Evolutionary conservation across 2,329 filamentous ascomycete genomes (phyloP), one percentile per base, ranked within the genome.

Genomic region (Aspergillus brasiliensis): DNA sequence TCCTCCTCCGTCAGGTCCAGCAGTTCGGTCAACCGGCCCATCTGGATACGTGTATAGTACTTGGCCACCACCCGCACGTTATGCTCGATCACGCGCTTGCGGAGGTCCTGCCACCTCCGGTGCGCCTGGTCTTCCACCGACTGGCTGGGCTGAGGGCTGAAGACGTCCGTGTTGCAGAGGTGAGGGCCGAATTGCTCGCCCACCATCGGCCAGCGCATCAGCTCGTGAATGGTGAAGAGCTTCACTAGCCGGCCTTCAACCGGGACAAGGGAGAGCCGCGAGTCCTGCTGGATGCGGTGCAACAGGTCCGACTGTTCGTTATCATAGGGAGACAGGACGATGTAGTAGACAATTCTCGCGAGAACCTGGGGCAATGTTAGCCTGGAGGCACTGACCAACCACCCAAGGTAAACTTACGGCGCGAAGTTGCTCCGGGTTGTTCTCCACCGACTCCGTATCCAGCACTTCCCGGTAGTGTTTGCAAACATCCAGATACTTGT

Each of bases 31-130:
- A 99, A 83, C 34, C 95, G 91, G 65, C 88, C 87, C 85, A 97
- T 95, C 76, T 92, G 89, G 74, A 99, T 96, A 69, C 95, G 91
- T 21, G 95, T 99, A 82, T 99, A 99, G 84, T 99, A 99, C 80
- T 97, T 97, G 70, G 95, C 95, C 38, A 99, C 87, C 2, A 99
- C 95, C 55, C 95, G 91, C 56, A 99, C 94, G 68, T 99, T 99
- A 82, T 99, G 95, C 82, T 99, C 95, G 71, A 99, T 99, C 63
- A 99, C 95, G 56, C 95, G 92, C 85, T 98, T 98, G 72, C 95
- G 91, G 65, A 99, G 83, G 74, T 97, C 95, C 74, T 95, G 86
- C 92, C 94, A 99, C 75, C 95, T 86, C 77, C 89, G 86, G 77
- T 91, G 82, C 27, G 92, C 90, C 78, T 97, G 94, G 62, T 89